Base-by-base conservation (phyloP, 2,329 filamentous ascomycete genomes). In the Pseudocercospora vitis region DNA sequence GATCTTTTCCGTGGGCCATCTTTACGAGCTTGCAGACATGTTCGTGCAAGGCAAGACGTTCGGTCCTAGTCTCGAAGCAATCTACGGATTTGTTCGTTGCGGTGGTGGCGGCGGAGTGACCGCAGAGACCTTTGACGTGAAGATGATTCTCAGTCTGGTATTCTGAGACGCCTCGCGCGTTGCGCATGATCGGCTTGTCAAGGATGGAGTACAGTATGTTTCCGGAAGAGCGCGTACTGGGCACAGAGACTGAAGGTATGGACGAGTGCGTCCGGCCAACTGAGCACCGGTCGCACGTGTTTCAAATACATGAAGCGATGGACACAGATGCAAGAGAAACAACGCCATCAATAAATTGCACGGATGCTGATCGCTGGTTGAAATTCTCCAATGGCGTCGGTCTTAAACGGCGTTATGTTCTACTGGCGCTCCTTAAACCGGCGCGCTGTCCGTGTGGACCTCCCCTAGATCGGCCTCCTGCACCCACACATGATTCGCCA, bases 1-100 rank as follows among this genome's bases (percentile, higher is more conserved):
- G 35, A 29, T 12, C 3, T 31, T 55, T n/a, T 45, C 56, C 6
- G 31, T 39, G 6, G 52, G 39, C 7, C 44, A 29, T 29, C 26
- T 29, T 11, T 7, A 6, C 26, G 11, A 29, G 26, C 26, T 29
- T 11, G 26, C 6, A 6, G 11, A 11, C 26, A 29, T 29, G 26
- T 11, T 29, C 26, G 26, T 29, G 26, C 26, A 29, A 29, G 26
- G 11, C 26, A 29, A 29, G 6, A 29, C 26, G 26, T 11, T 11
- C 11, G 6, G 26, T 29, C 26, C 6, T 7, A 29, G 6, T 6
- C 26, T 6, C 6, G 26, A 29, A 7, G 26, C 26, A 29, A 29
- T 6, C 26, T 29, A 29, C n/a, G n/a, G n/a, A 29, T 29, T 6
- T 29, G 26, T 7, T 7, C 26, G 11, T 29, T 7, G 26, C 26